Evolutionary conservation across 768 basidiomycete genomes (phyloP).

Genomic region (Tricholoma flavovirens): DNA sequence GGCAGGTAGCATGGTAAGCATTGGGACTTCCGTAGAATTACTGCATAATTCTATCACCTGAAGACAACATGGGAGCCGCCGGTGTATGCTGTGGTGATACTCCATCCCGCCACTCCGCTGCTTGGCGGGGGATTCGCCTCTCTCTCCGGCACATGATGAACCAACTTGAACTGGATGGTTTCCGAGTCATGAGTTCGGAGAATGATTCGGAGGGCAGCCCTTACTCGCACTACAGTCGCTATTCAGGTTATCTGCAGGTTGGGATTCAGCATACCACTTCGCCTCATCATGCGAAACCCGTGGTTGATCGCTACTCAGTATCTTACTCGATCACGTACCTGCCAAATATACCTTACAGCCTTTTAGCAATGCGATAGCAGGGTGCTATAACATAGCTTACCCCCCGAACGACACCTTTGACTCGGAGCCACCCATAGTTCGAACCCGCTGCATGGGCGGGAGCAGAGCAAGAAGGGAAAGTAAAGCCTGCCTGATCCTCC

Average conservation of each 20-base stretch:
- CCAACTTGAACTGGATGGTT: constrained; percentile 37
- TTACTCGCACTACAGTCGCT: constrained; percentile 63
- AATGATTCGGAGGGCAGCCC: constrained; percentile 19
- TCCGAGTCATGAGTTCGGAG: too few relatives aligned
- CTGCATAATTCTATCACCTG: constrained; percentile 29
- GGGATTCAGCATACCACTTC: constrained; percentile 50
- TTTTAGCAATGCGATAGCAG: constrained; percentile 4
- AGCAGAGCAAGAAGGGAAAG: constrained; percentile 55
- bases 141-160: constrained; percentile 41
- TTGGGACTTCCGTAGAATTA: not conserved
- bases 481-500: constrained; percentile 69
- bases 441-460: constrained; percentile 45
- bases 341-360: constrained; percentile 50
- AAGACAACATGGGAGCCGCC: constrained; percentile 48
- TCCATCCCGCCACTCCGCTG: constrained; percentile 48
- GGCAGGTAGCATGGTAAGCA: not conserved
- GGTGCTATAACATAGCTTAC: constrained; percentile 13
- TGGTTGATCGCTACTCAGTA: not conserved
- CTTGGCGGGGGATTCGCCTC: constrained; percentile 21
- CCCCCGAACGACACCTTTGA: constrained; percentile 48
- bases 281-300: constrained; percentile 33
- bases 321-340: constrained; percentile 31
- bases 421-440: constrained; percentile 47
- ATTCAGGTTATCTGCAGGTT: constrained; percentile 42
- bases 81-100: constrained; percentile 38